Percentiles rank a stretch among this genome's conserved stretches.
Conservation (phyloP, 148 eudicot genomes). For the Fagopyrum tataricum region DNA sequence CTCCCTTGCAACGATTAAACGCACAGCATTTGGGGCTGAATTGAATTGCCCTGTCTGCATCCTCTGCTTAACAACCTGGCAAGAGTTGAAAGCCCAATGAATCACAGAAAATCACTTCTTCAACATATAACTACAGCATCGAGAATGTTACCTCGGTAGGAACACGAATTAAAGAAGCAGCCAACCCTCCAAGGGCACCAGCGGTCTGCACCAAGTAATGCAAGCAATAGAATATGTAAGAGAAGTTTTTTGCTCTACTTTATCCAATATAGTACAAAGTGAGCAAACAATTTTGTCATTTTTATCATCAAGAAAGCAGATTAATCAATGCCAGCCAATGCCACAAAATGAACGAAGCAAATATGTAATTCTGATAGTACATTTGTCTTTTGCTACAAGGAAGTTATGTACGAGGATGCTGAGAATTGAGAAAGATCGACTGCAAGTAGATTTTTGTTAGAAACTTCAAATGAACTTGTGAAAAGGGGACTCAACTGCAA, state of each 20-base stretch:
- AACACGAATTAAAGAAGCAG: slow-evolving; percentile 92
- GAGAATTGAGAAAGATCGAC: background rate
- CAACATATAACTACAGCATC: background rate
- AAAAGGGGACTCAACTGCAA: background rate
- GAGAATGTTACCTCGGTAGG: slow-evolving; percentile 73
- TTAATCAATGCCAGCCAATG: background rate
- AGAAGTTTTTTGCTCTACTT: background rate
- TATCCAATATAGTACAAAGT: background rate
- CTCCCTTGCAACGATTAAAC: slow-evolving; percentile 67
- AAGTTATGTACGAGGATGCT: background rate
- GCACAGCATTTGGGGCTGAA: slow-evolving; percentile 83
- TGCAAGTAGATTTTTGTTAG: no score
- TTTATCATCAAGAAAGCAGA: background rate
- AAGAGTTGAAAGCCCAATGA: slow-evolving; percentile 16
- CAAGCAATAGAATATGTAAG: slow-evolving; percentile 3
- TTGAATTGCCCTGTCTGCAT: slow-evolving; percentile 92
- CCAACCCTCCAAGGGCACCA: slow-evolving; percentile 84
- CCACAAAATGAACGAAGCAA: background rate
- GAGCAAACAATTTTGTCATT: background rate
- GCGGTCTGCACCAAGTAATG: slow-evolving; percentile 56
- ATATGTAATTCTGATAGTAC: background rate
- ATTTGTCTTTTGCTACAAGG: background rate
- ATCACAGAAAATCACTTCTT: slow-evolving; percentile 3
- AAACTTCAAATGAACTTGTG: background rate
- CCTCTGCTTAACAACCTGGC: slow-evolving; percentile 91